A percentile compares a stretch with the other conserved stretches of the same genome.
Conservation (phyloP, 805 yeast species). For the Candida takata region DNA sequence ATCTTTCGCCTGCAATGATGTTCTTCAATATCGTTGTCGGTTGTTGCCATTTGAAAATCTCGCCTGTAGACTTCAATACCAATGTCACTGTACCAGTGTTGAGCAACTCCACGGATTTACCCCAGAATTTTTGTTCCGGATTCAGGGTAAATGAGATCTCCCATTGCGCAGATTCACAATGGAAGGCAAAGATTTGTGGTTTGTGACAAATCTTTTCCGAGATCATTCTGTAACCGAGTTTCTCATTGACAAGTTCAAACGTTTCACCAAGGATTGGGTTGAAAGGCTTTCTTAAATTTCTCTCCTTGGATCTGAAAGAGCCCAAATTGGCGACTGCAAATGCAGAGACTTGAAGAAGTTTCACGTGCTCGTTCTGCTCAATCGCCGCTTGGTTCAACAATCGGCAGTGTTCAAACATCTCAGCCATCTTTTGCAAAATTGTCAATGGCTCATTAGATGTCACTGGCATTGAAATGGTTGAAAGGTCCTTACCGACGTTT, state of each 20-base stretch:
- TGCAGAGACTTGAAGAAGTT: slow-evolving; percentile 62
- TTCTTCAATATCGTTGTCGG: slow-evolving; percentile 82
- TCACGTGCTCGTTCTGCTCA: slow-evolving; percentile 42
- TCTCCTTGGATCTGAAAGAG: slow-evolving; percentile 60
- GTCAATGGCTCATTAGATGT: slow-evolving; percentile 89
- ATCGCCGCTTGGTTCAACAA: slow-evolving; percentile 55
- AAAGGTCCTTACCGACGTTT: slow-evolving; percentile 86
- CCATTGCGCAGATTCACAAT: slow-evolving; percentile 72
- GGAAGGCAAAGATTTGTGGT: slow-evolving; percentile 79
- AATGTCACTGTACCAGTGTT: slow-evolving; percentile 66
- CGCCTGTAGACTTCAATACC: slow-evolving; percentile 53
- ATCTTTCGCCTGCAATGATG: slow-evolving; percentile 90
- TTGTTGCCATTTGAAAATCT: slow-evolving; percentile 66
- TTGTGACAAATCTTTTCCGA: slow-evolving; percentile 85
- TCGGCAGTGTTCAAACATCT: slow-evolving; percentile 67
- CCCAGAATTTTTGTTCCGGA: slow-evolving; percentile 91
- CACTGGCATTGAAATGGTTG: slow-evolving; percentile 88
- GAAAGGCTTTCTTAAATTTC: slow-evolving; percentile 85
- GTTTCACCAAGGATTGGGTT: slow-evolving; percentile 94
- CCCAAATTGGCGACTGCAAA: slow-evolving; percentile 78
- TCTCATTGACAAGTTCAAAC: slow-evolving; percentile 82
- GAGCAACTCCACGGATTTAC: slow-evolving; percentile 79
- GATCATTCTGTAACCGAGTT: slow-evolving; percentile 62
- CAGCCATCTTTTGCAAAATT: slow-evolving; percentile 72
- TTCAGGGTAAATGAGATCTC: slow-evolving; percentile 52